These are phyloP conservation scores for Abelmoschus esculentus DNA, from an alignment of 345 rosid genomes.

Conservation along the genomic window DNA sequence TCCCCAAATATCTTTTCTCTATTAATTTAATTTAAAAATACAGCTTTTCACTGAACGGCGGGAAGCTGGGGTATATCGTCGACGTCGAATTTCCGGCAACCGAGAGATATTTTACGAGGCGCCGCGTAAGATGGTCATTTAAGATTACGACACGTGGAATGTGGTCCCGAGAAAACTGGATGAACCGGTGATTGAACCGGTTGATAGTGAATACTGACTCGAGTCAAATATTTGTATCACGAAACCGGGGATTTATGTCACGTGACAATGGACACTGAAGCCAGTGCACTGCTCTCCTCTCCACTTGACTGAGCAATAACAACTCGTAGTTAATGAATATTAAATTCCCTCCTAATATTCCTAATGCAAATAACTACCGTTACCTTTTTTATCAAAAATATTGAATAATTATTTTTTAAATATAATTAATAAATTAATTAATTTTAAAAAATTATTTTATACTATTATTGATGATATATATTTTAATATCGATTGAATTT, in stretches of 20 bases:
- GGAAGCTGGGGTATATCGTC: neutral
- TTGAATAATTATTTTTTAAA: no score
- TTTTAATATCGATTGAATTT: no score
- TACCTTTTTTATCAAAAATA: no score
- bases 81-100: neutral
- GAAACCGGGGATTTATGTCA: slow-evolving; percentile 17
- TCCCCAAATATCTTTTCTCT: neutral
- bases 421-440: no score
- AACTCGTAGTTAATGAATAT: no score
- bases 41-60: no score
- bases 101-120: slow-evolving; percentile 9
- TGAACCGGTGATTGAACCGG: neutral
- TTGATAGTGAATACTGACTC: slow-evolving; percentile 23
- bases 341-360: no score
- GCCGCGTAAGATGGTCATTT: slow-evolving; percentile 28
- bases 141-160: slow-evolving; percentile 19
- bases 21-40: neutral
- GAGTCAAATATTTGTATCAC: slow-evolving; percentile 15
- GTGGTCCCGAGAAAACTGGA: neutral
- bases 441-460: no score
- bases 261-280: slow-evolving; percentile 30
- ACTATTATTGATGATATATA: no score
- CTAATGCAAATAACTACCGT: no score
- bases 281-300: slow-evolving; percentile 9
- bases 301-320: slow-evolving; percentile 11